These are phyloP conservation scores for Penicillium corylophilum DNA, from an alignment of 2,329 filamentous ascomycete species.

Conservation along the genomic window DNA sequence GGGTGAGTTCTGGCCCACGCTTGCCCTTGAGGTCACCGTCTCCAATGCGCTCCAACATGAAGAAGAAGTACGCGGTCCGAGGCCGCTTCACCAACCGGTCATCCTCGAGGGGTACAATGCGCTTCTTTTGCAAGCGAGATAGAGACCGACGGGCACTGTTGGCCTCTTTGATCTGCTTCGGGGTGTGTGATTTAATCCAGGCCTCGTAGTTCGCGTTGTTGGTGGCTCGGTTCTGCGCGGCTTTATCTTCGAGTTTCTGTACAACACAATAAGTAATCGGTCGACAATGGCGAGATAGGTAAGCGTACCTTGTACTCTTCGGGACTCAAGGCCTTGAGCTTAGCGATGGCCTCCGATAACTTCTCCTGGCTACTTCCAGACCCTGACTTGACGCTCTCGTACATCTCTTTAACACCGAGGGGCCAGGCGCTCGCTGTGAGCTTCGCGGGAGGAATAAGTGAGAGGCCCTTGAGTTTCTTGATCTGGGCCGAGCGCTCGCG, in stretches of 20 bases:
- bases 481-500: constrained; percentile 31
- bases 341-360: constrained; percentile 18
- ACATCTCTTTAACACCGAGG: constrained; percentile 22
- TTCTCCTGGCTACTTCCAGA: constrained; percentile 8
- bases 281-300: background rate
- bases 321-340: constrained; percentile 15
- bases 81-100: constrained; percentile 53
- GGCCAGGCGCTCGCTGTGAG: constrained; percentile 27
- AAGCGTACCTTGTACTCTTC: constrained; percentile 25
- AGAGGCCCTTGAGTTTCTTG: constrained; percentile 35
- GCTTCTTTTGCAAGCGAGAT: constrained; percentile 20
- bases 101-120: constrained; percentile 47
- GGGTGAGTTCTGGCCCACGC: constrained; percentile 32
- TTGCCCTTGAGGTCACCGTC: constrained; percentile 55
- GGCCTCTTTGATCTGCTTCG: constrained; percentile 58
- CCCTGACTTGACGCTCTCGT: constrained; percentile 5
- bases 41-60: constrained; percentile 44
- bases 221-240: constrained; percentile 47
- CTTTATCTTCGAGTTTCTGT: constrained; percentile 57
- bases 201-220: constrained; percentile 48
- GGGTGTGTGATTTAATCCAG: constrained; percentile 58
- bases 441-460: constrained; percentile 37
- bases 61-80: constrained; percentile 43
- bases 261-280: constrained; percentile 9
- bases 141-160: constrained; percentile 56